A percentile compares a stretch with the other conserved stretches of the same genome.
Evolutionary conservation across 345 rosid genomes (phyloP).

Genomic region (Triadica sebifera): DNA sequence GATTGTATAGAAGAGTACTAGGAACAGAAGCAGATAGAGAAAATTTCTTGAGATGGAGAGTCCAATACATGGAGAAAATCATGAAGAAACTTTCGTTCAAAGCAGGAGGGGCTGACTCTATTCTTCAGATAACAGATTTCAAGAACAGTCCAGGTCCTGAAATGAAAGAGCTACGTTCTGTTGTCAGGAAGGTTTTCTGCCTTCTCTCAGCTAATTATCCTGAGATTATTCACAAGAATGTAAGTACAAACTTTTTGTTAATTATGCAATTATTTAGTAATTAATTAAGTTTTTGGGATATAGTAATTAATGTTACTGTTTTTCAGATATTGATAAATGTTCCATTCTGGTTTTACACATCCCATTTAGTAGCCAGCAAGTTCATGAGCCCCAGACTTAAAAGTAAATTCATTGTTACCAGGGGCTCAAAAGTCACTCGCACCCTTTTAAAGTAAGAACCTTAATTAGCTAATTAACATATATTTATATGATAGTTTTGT

Average conservation of each 20-base stretch:
- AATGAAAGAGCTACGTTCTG: constrained; percentile 35
- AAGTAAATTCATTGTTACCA: constrained; percentile 39
- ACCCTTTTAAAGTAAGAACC: constrained; percentile 60
- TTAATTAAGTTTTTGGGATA: neutral
- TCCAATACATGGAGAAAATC: constrained; percentile 45
- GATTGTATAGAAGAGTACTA: constrained; percentile 21
- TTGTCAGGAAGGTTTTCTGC: constrained; percentile 26
- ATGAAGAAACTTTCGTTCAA: constrained; percentile 41
- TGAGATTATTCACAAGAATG: constrained; percentile 42
- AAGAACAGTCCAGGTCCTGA: constrained; percentile 37
- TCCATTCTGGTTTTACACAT: constrained; percentile 57
- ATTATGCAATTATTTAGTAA: neutral
- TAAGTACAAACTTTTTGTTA: constrained; percentile 15
- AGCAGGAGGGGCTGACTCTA: constrained; percentile 43
- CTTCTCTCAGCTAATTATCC: constrained; percentile 48
- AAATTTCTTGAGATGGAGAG: constrained; percentile 34
- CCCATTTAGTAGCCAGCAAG: constrained; percentile 33
- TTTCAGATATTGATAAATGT: constrained; percentile 54
- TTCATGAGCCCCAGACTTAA: constrained; percentile 26
- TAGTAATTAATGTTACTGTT: neutral
- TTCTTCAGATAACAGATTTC: constrained; percentile 52
- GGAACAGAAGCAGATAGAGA: constrained; percentile 31
- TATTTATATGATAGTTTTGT: too few species aligned
- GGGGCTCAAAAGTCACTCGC: constrained; percentile 45
- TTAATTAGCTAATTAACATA: neutral